Conservation (phyloP, 805 yeast genomes). For the Monosporozyma aerobia region DNA sequence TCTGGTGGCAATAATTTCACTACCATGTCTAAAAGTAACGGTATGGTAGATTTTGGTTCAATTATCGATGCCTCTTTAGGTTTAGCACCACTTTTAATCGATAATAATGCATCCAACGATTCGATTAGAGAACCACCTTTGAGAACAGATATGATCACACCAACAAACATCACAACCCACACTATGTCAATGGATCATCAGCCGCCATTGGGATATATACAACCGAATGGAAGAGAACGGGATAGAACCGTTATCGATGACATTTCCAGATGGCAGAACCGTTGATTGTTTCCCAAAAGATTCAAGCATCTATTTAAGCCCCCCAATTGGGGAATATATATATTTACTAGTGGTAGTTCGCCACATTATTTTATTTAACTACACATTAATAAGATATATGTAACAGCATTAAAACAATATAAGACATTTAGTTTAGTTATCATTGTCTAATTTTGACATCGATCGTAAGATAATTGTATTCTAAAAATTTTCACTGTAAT, state of each 20-base stretch:
- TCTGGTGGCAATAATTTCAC: background rate
- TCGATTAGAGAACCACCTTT: background rate
- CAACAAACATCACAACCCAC: background rate
- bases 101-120: background rate
- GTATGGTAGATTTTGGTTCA: slow-evolving; percentile 38
- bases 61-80: slow-evolving; percentile 81
- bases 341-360: too few species aligned
- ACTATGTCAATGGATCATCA: background rate
- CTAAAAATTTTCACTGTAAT: too few species aligned
- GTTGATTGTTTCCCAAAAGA: background rate
- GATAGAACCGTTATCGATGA: background rate
- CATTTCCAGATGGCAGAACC: background rate
- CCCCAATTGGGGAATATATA: too few species aligned
- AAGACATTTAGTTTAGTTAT: background rate
- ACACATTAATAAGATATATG: background rate
- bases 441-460: too few species aligned
- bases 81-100: slow-evolving; percentile 48
- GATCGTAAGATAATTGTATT: too few species aligned
- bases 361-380: background rate
- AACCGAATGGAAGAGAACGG: background rate
- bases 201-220: background rate
- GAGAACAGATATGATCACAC: background rate
- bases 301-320: background rate
- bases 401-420: background rate
- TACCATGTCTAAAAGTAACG: background rate